phyloP scores from a whole-genome alignment of 2,329 filamentous ascomycete genomes.

The Xylaria sp. region DNA sequence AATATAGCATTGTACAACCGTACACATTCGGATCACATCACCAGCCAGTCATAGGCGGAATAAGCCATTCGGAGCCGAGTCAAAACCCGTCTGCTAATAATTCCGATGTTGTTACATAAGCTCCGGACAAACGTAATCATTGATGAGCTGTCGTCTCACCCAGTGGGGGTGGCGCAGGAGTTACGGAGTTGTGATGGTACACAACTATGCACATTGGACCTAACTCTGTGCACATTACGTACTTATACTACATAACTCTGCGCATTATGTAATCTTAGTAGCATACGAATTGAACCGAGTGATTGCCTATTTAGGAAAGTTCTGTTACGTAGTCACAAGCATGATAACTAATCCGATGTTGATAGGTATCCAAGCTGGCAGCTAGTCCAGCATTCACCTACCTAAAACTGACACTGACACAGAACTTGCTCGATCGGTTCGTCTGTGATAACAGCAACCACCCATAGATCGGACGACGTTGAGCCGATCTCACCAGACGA shows the following conservation, averaged over 20 bases:
- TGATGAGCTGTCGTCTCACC: slow-evolving; percentile 25
- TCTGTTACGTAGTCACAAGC: slow-evolving; percentile 28
- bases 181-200: neutral
- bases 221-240: no score
- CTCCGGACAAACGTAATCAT: slow-evolving; percentile 23
- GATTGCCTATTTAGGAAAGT: neutral
- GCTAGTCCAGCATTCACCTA: neutral
- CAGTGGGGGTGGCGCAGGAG: slow-evolving; percentile 16
- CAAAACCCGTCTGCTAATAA: neutral
- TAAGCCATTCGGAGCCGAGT: neutral
- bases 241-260: neutral
- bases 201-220: neutral
- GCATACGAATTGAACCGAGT: neutral
- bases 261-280: neutral
- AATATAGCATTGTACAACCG: neutral
- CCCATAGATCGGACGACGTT: neutral
- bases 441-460: slow-evolving; percentile 1
- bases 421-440: neutral
- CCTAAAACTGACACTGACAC: neutral
- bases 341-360: neutral
- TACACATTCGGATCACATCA: neutral
- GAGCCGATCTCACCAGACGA: slow-evolving; percentile 26
- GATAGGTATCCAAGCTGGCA: slow-evolving; percentile 8
- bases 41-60: neutral
- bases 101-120: slow-evolving; percentile 13